A percentile compares a stretch with the other conserved stretches of the same genome.
These are phyloP conservation scores for Centella asiatica DNA, from an alignment of 129 eudicot species.

Conservation along the genomic window DNA sequence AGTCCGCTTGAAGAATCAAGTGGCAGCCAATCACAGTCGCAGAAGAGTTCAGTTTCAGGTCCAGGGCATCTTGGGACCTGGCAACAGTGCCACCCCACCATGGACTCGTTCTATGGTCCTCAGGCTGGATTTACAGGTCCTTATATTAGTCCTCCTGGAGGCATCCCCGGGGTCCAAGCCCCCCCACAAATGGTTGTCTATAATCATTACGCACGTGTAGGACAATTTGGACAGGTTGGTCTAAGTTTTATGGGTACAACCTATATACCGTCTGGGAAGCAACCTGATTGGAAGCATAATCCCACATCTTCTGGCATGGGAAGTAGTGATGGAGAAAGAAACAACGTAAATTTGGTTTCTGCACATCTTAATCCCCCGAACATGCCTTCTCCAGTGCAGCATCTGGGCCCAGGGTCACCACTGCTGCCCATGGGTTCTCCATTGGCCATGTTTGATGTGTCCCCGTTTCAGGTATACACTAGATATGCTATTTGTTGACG, in stretches of 20 bases:
- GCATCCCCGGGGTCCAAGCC: conserved; percentile 76
- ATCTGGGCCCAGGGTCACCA: conserved; percentile 83
- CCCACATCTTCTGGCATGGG: conserved; percentile 49
- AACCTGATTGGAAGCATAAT: conserved; percentile 90
- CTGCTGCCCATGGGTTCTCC: conserved; percentile 73
- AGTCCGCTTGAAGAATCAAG: conserved; percentile 70
- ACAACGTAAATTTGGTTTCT: conserved; percentile 43
- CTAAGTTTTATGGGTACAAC: conserved; percentile 96
- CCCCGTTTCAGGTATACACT: conserved; percentile 77
- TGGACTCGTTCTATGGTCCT: conserved; percentile 81
- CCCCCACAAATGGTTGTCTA: conserved; percentile 93
- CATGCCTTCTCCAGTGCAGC: conserved; percentile 50
- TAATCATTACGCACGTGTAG: conserved; percentile 90
- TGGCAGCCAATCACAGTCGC: conserved; percentile 63
- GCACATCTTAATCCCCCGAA: conserved; percentile 50
- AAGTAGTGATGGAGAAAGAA: conserved; percentile 47
- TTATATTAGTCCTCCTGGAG: conserved; percentile 74
- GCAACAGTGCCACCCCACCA: conserved; percentile 71
- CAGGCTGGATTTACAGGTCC: conserved; percentile 82
- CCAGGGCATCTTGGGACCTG: conserved; percentile 67
- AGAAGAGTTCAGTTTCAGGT: conserved; percentile 40
- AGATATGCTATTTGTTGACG: neutral
- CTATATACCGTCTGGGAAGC: conserved; percentile 83
- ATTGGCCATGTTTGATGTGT: conserved; percentile 77
- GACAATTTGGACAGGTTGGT: conserved; percentile 97